These are phyloP conservation scores for Ulvella scutata DNA, from an alignment of 139 green algal species.

Conservation along the genomic window DNA sequence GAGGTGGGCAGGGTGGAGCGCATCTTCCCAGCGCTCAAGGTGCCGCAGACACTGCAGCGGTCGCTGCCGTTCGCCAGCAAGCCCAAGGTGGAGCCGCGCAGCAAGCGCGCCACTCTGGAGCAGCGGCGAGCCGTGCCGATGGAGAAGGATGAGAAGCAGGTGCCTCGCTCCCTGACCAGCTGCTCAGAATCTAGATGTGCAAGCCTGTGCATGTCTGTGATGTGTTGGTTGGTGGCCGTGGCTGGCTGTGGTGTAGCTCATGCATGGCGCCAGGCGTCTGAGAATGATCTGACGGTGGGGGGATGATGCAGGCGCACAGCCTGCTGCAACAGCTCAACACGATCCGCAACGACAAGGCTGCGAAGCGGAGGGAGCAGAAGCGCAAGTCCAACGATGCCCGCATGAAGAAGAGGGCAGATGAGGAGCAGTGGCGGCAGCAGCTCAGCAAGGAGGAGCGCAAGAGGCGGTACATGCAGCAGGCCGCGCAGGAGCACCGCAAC, in stretches of 20 bases:
- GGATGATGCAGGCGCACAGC: slow-evolving; percentile 28
- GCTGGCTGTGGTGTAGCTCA: too few species aligned
- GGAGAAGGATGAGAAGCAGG: slow-evolving; percentile 39
- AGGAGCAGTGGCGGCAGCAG: slow-evolving; percentile 1
- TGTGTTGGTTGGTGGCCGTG: too few species aligned
- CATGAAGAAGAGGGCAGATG: slow-evolving; percentile 15
- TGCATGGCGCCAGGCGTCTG: too few species aligned
- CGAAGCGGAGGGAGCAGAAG: slow-evolving; percentile 41
- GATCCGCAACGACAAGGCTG: slow-evolving; percentile 81
- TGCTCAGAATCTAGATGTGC: too few species aligned
- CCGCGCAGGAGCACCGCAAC: slow-evolving; percentile 21
- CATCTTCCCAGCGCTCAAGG: slow-evolving; percentile 83
- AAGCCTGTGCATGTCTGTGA: too few species aligned
- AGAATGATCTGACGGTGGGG: too few species aligned
- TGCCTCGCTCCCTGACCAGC: too few species aligned
- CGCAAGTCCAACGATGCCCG: slow-evolving; percentile 9
- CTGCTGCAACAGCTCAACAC: slow-evolving; percentile 85
- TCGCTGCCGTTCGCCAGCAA: slow-evolving; percentile 90
- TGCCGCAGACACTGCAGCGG: slow-evolving; percentile 46
- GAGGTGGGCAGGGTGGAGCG: slow-evolving; percentile 56
- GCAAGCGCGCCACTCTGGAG: slow-evolving; percentile 67
- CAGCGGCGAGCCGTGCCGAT: slow-evolving; percentile 66
- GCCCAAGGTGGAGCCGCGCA: slow-evolving; percentile 57
- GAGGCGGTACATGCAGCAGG: slow-evolving; percentile 42
- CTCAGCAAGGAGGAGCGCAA: slow-evolving; percentile 51